phyloP scores from a whole-genome alignment of 768 basidiomycete species.

The Lentinula raphanica region DNA sequence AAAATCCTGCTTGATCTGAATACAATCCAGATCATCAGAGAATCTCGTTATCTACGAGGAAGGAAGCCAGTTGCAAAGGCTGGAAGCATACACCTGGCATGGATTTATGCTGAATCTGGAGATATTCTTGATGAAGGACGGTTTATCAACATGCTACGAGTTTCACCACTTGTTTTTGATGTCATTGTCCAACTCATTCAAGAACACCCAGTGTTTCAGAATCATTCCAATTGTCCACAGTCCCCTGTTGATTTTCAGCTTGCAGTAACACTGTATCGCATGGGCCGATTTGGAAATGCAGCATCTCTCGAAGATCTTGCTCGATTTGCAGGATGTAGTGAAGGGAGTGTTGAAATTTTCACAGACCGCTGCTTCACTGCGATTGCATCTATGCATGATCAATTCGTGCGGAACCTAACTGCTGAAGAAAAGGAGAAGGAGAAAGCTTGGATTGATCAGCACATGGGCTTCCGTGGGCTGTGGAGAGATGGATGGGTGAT shows the following conservation, averaged over 20 bases:
- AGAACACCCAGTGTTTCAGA: conserved; percentile 18
- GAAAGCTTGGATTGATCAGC: conserved; percentile 29
- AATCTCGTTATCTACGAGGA: no score
- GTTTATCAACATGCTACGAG: not conserved
- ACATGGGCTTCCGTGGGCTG: conserved; percentile 18
- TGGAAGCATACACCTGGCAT: conserved; percentile 21
- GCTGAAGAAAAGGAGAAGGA: conserved; percentile 28
- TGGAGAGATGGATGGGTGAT: conserved; percentile 33
- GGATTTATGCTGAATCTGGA: conserved; percentile 22
- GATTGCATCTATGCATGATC: conserved; percentile 24
- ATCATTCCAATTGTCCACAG: conserved; percentile 20
- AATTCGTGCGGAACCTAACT: conserved; percentile 23
- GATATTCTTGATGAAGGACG: conserved; percentile 14
- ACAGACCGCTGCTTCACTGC: conserved; percentile 15
- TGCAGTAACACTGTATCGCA: conserved; percentile 17
- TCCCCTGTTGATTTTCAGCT: conserved; percentile 17
- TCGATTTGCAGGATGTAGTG: conserved; percentile 18
- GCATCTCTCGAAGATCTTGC: conserved; percentile 13
- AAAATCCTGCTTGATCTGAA: no score
- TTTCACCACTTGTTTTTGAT: conserved; percentile 2
- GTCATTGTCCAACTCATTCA: conserved; percentile 8
- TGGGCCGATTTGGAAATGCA: conserved; percentile 18
- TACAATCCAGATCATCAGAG: no score
- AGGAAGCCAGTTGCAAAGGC: no score
- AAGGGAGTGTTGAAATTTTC: conserved; percentile 24